phyloP scores from a whole-genome alignment of 139 green algal species.

The Ulvella scutata region DNA sequence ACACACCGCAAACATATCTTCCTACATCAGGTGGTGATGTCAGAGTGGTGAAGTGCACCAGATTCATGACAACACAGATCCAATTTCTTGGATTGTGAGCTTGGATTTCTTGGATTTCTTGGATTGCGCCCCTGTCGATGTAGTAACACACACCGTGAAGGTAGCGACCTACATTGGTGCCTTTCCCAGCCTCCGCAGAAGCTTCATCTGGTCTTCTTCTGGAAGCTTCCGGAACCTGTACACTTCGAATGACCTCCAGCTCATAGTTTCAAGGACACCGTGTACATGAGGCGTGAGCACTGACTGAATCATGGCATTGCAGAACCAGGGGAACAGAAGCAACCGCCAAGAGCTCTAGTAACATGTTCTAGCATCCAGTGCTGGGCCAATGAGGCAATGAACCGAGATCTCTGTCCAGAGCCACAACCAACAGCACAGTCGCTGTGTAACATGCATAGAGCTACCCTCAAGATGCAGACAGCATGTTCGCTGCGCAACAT shows the following conservation, averaged over 20 bases:
- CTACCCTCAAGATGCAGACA: not conserved
- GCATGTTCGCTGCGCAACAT: not conserved
- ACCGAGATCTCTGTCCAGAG: not conserved
- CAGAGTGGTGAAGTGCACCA: too few relatives aligned
- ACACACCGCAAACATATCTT: too few relatives aligned
- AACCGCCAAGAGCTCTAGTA: not conserved
- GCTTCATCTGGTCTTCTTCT: not conserved
- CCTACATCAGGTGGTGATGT: too few relatives aligned
- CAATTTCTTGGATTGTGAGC: too few relatives aligned
- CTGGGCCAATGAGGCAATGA: not conserved
- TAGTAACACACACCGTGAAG: too few relatives aligned
- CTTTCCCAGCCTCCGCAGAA: not conserved
- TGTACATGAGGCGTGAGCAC: too few relatives aligned
- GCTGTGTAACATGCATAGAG: not conserved
- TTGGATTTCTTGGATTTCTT: too few relatives aligned
- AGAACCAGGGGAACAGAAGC: not conserved
- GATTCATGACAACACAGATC: too few relatives aligned
- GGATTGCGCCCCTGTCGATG: too few relatives aligned
- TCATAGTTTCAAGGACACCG: too few relatives aligned
- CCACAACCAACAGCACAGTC: not conserved
- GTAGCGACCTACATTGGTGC: too few relatives aligned
- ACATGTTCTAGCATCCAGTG: not conserved
- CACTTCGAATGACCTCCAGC: too few relatives aligned
- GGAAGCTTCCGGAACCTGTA: not conserved
- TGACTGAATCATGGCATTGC: not conserved